Conservation (phyloP, 441 rosid genomes). For the Erodium chrysanthum region DNA sequence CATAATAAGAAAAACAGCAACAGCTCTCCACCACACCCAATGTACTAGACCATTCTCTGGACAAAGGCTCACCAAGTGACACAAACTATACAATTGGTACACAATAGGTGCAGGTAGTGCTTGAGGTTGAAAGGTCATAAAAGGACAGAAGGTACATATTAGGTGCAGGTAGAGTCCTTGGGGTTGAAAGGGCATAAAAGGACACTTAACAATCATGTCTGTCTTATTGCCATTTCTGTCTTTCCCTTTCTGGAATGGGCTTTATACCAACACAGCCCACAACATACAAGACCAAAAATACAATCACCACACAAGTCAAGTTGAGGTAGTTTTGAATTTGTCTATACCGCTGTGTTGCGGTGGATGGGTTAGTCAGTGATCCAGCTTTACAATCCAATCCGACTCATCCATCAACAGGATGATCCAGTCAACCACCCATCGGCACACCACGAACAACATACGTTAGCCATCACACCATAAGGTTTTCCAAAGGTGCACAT, state of each 20-base stretch:
- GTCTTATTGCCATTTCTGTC: too few species aligned
- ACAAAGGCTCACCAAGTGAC: too few species aligned
- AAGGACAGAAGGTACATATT: too few species aligned
- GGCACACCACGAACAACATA: slow-evolving; percentile 21
- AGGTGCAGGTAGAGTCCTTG: too few species aligned
- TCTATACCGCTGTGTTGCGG: slow-evolving; percentile 18
- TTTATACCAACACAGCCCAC: slow-evolving; percentile 4
- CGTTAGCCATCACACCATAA: slow-evolving; percentile 11
- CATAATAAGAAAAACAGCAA: slow-evolving; percentile 4
- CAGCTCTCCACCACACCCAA: slow-evolving; percentile 1
- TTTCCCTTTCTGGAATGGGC: too few species aligned
- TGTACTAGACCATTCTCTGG: too few species aligned
- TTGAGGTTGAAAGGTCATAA: too few species aligned
- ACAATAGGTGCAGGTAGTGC: too few species aligned
- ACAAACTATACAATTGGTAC: too few species aligned
- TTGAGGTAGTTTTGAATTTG: slow-evolving; percentile 19
- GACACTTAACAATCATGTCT: too few species aligned
- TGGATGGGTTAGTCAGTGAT: too few species aligned
- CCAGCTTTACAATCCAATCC: slow-evolving; percentile 26
- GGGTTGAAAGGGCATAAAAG: too few species aligned
- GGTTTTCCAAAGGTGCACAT: slow-evolving; percentile 28
- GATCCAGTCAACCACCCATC: slow-evolving; percentile 22
- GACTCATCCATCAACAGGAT: slow-evolving; percentile 28
- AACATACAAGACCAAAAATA: slow-evolving; percentile 14
- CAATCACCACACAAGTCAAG: slow-evolving; percentile 3